Evolutionary conservation across 2,329 filamentous ascomycete genomes (phyloP), one percentile per base, ranked within the genome.

Genomic region (Claviceps sp.): DNA sequence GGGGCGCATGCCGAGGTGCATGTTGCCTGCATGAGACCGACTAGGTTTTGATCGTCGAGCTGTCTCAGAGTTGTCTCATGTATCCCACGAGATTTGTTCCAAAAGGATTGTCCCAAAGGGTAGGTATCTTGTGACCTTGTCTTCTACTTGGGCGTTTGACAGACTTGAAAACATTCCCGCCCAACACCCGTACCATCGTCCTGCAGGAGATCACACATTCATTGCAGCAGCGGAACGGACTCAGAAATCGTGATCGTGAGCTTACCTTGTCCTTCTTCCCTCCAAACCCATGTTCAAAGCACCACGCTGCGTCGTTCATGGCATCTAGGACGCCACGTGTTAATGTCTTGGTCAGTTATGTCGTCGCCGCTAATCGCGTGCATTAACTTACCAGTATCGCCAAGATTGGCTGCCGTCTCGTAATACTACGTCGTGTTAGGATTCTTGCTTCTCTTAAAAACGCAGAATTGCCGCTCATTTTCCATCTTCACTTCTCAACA

Each of bases 211-310:
- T 30, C 26, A 9, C 26, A 30, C 26, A 30, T 30, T 30, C 26
- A 8, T 30, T 30, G 26, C 9, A 1, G 30, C 30, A 34, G 30
- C 30, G 30, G 30, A 34, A 34, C 4, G 30, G 30, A 34, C 30
- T 34, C 30, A 34, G 30, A 11, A 34, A 34, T 34, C 30, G 30
- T 34, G 1, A 34, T 34, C 30, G 30, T 34, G 30, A 51, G 79
- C 87, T 70, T 76, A 96, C 91, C 87, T 95, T 97, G 74, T 98
- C 90, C 69, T 97, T 98, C 68, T 89, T 93, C 63, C 89, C 91
- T 37, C 93, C 93, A 69, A 95, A 95, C n/a, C 93, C 93, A 65
- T 96, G 86, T 30, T 94, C 69, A 75, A 93, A 97, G 72, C 93
- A 98, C 89, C 89, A 95, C 38, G 84, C 93, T 51, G 85, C 85